Evolutionary conservation across 192 early-diverging fungal genomes (phyloP), one percentile per base, ranked within the genome.

Genomic region (Polychytrium aggregatum): DNA sequence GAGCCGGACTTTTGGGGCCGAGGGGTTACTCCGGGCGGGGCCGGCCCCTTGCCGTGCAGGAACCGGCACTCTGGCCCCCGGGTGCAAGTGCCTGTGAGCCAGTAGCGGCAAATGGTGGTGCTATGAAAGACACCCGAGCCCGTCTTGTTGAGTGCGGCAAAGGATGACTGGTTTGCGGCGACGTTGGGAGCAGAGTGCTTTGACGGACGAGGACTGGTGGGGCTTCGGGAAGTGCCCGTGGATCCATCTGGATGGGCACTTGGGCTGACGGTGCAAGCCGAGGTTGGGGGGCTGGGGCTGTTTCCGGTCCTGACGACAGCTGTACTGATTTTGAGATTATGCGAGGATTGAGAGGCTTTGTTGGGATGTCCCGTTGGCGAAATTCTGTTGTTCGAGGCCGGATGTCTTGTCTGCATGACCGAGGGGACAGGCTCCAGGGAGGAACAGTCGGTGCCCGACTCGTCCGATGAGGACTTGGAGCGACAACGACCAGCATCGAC

Each of bases 1-100:
- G n/a, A n/a, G n/a, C n/a, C n/a, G n/a, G n/a, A n/a, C n/a, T n/a
- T n/a, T n/a, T n/a, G n/a, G n/a, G n/a, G n/a, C n/a, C n/a, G n/a
- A n/a, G n/a, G n/a, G n/a, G n/a, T n/a, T n/a, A n/a, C n/a, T n/a
- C n/a, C n/a, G n/a, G n/a, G n/a, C n/a, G n/a, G n/a, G n/a, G n/a
- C n/a, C n/a, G n/a, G n/a, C n/a, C n/a, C n/a, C n/a, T n/a, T n/a
- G 21, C 52, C 52, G 34, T 53, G 52, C 16, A 53, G 42, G 22
- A 53, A 53, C n/a, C 52, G 30, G 42, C 52, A 53, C 18, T 40
- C 52, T 14, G 52, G 52, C 24, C 52, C 52, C n/a, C 52, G 40
- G 39, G 43, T 53, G 41, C 52, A 53, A 21, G 44, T 53, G 18
- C 52, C 52, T 33, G 43, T 40, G 1, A 53, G 52, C 52, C 52